Evolutionary conservation across 2,329 filamentous ascomycete species (phyloP).

Genomic region (Exophiala lecanii-corni): DNA sequence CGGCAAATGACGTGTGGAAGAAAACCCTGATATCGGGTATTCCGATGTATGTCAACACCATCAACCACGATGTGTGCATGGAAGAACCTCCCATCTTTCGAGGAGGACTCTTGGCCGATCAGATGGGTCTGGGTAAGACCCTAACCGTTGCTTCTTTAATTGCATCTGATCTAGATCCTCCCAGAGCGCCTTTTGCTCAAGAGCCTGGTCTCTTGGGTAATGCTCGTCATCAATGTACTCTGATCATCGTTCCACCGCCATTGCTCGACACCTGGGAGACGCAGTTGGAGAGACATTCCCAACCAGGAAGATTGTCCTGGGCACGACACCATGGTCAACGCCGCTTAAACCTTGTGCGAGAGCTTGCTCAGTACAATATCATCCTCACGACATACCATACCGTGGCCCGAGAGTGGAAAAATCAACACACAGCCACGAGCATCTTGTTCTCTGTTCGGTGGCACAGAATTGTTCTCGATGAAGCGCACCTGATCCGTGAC

Average conservation of each 20-base stretch:
- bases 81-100: too few relatives aligned
- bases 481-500: conserved; percentile 43
- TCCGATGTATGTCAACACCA: conserved; percentile 1
- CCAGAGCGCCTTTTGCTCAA: conserved; percentile 5
- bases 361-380: conserved; percentile 26
- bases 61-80: background rate
- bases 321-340: conserved; percentile 10
- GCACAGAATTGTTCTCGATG: conserved; percentile 39
- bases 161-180: conserved; percentile 27
- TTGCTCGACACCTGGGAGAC: background rate
- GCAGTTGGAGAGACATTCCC: background rate
- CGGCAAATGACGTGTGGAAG: conserved; percentile 5
- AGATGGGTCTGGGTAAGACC: conserved; percentile 46
- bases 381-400: conserved; percentile 46
- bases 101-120: conserved; percentile 45
- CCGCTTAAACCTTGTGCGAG: background rate
- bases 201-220: background rate
- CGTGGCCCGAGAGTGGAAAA: conserved; percentile 35
- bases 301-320: background rate
- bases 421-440: conserved; percentile 3
- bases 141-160: conserved; percentile 41
- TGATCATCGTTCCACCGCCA: too few relatives aligned
- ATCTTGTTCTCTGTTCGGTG: conserved; percentile 34
- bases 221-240: conserved; percentile 5
- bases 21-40: background rate